Base-by-base conservation (phyloP, 176 grass and related monocot genomes). In the Stipa capillata region DNA sequence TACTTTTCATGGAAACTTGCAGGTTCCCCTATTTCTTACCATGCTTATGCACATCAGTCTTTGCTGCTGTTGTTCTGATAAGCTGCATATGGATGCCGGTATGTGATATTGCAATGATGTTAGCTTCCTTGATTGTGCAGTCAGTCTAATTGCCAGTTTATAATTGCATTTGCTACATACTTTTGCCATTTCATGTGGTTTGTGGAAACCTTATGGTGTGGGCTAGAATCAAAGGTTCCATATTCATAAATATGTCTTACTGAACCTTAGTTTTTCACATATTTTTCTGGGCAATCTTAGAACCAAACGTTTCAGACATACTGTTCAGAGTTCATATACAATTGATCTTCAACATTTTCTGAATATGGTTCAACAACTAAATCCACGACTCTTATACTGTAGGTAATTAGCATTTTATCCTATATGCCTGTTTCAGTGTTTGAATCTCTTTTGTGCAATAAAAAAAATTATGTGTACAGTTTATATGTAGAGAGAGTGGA, bases 1-100 rank as follows among this genome's bases (percentile, higher is more conserved):
- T 69, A 85, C 4, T 71, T 82, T 71, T 17, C 31, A 44, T 76
- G 73, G 36, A 76, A 60, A 76, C 25, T 47, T 81, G 31, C 71
- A 98, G 92, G 80, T 97, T 97, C 20, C 95, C 95, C 12, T 97
- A 97, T 79, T 88, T 94, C 77, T 83, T 97, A 66, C 94, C 94
- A 70, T 97, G 94, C 56, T 67, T 97, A 44, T 83, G 72, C 64
- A 92, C 89, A 65, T 90, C 91, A 40, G 20, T 92, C 45, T 94
- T 97, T 77, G 87, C 91, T 50, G 66, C 74, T 52, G 49, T 7
- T 80, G 91, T 94, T 73, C 79, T 97, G 27, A 80, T 97, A 90
- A 83, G 89, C 51, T 94, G 89, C 83, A 87, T 94, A 66, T 94
- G 94, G 94, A 79, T 97, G 71, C 94, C 94, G 43, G 94, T 97